phyloP scores from a whole-genome alignment of 169 alveolate genomes.

The Plasmodium yoelii region DNA sequence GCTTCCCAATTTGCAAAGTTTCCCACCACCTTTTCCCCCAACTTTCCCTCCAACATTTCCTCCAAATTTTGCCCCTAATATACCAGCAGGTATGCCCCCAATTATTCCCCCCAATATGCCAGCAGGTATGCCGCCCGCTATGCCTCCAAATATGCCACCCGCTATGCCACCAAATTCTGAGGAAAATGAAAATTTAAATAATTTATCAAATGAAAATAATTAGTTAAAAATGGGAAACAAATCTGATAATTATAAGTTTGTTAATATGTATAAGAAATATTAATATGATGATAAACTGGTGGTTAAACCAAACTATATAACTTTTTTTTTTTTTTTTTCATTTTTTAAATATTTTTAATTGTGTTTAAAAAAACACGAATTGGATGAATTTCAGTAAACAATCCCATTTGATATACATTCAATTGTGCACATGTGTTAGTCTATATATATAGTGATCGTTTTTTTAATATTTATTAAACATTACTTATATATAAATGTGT shows the following conservation, averaged over 20 bases:
- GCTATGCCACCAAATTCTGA: slow-evolving; percentile 26
- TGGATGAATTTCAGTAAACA: too few relatives aligned
- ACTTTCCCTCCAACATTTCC: slow-evolving; percentile 43
- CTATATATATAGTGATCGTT: neutral
- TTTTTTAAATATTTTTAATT: too few relatives aligned
- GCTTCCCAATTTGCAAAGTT: slow-evolving; percentile 47
- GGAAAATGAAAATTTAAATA: neutral
- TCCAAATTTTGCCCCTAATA: slow-evolving; percentile 38
- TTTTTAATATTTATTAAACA: too few relatives aligned
- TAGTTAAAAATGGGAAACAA: too few relatives aligned
- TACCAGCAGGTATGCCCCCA: slow-evolving; percentile 31
- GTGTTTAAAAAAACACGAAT: too few relatives aligned
- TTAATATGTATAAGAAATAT: too few relatives aligned
- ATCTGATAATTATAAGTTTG: too few relatives aligned
- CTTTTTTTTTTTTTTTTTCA: too few relatives aligned
- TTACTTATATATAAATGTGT: neutral
- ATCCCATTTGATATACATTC: too few relatives aligned
- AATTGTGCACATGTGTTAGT: neutral
- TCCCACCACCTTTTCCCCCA: slow-evolving; percentile 38
- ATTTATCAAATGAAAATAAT: too few relatives aligned
- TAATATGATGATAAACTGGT: too few relatives aligned
- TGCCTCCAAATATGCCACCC: slow-evolving; percentile 80
- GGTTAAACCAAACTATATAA: too few relatives aligned
- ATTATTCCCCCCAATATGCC: slow-evolving; percentile 39
- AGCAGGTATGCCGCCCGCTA: slow-evolving; percentile 72